These are phyloP conservation scores for Chlamydomonas sphaeroides DNA, from an alignment of 139 green algal species.

Conservation along the genomic window DNA sequence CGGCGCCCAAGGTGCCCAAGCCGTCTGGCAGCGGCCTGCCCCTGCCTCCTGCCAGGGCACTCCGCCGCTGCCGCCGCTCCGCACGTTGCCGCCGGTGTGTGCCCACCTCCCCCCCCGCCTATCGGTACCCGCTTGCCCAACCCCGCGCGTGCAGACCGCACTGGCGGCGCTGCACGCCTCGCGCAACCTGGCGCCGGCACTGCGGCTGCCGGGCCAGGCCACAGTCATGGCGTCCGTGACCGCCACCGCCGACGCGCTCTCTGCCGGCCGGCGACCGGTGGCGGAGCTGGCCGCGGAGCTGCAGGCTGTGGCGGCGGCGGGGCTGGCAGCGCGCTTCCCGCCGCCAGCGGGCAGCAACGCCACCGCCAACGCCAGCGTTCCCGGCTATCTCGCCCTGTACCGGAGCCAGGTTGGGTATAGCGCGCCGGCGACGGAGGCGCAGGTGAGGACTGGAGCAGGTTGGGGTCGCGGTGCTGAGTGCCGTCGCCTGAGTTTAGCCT, in stretches of 20 bases:
- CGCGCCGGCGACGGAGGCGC: not conserved
- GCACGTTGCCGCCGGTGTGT: too few species aligned
- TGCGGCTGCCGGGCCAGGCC: constrained; percentile 18
- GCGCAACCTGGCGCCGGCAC: not conserved
- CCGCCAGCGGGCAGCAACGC: not conserved
- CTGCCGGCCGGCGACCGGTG: too few species aligned
- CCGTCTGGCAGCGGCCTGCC: too few species aligned
- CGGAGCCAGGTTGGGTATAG: constrained; percentile 14
- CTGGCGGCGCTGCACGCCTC: not conserved
- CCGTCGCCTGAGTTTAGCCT: too few species aligned
- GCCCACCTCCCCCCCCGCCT: too few species aligned
- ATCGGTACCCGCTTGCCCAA: too few species aligned
- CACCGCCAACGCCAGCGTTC: not conserved
- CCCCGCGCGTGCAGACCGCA: not conserved
- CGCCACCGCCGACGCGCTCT: too few species aligned
- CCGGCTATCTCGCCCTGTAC: constrained; percentile 3
- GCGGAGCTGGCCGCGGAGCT: not conserved
- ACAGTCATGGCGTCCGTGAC: too few species aligned
- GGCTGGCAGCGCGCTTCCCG: not conserved
- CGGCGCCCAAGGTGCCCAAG: too few species aligned
- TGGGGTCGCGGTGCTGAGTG: too few species aligned
- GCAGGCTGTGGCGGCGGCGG: not conserved
- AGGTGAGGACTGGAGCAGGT: not conserved
- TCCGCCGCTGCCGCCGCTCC: too few species aligned
- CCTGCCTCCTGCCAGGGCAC: too few species aligned